Conservation (phyloP, 345 rosid genomes). For the Toxicodendron radicans region DNA sequence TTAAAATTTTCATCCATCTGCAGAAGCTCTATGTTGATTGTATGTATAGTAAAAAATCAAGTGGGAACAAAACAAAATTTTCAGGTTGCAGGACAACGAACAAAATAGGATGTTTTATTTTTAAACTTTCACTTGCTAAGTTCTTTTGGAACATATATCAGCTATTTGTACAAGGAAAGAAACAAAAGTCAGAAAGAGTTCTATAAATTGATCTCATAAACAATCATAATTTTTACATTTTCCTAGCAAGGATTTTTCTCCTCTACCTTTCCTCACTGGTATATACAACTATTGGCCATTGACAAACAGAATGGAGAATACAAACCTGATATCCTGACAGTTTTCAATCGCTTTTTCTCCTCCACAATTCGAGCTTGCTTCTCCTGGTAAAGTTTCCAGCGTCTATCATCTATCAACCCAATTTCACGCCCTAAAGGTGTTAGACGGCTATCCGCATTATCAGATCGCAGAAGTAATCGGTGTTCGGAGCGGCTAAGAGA, state of each 20-base stretch:
- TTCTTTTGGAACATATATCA: neutral
- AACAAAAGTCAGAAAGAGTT: neutral
- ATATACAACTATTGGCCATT: neutral
- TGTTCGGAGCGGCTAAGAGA: slow-evolving; percentile 85
- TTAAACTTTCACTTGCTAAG: neutral
- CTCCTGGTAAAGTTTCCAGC: slow-evolving; percentile 85
- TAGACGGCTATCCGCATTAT: slow-evolving; percentile 97
- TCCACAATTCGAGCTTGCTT: slow-evolving; percentile 80
- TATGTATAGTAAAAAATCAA: neutral
- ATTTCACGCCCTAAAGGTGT: slow-evolving; percentile 90
- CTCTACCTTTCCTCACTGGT: neutral
- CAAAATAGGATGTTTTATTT: neutral
- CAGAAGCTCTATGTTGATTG: too few species aligned
- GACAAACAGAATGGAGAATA: neutral
- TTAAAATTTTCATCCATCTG: neutral
- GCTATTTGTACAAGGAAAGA: neutral
- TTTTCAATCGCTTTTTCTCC: slow-evolving; percentile 76
- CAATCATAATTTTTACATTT: too few species aligned
- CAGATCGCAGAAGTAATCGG: slow-evolving; percentile 87
- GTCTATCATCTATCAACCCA: slow-evolving; percentile 89
- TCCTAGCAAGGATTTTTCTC: too few species aligned
- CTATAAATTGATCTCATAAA: neutral
- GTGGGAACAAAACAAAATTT: neutral
- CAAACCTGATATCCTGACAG: slow-evolving; percentile 84
- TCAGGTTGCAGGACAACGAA: neutral